These are phyloP conservation scores for Lichtheimia ramosa DNA, from an alignment of 371 early-diverging fungal species.

Conservation along the genomic window DNA sequence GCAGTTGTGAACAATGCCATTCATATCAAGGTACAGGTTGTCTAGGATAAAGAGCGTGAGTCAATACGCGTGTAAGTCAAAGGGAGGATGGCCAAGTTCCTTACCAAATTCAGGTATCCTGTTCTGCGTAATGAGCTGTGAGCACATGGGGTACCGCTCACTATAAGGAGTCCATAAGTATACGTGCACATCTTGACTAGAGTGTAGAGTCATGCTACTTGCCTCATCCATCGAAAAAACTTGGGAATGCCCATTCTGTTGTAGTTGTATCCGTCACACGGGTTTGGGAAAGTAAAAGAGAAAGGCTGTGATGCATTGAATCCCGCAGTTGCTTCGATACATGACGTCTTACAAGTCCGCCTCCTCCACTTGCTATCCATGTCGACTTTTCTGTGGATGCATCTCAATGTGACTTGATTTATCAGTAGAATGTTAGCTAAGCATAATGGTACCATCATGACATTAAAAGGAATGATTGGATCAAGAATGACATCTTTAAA, in stretches of 20 bases:
- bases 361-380: too few relatives aligned
- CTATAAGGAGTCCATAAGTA: conserved; percentile 33
- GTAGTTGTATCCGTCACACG: conserved; percentile 2
- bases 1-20: conserved; percentile 99
- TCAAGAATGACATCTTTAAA: too few relatives aligned
- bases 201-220: neutral
- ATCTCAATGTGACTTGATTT: too few relatives aligned
- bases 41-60: conserved; percentile 38
- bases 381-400: too few relatives aligned
- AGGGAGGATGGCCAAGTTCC: neutral
- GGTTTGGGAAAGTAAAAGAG: too few relatives aligned
- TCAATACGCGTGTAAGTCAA: neutral
- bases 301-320: too few relatives aligned
- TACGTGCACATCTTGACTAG: neutral
- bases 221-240: conserved; percentile 91
- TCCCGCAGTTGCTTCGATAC: too few relatives aligned
- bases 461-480: too few relatives aligned
- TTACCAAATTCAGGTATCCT: conserved; percentile 94
- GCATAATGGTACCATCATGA: too few relatives aligned
- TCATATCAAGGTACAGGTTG: conserved; percentile 99
- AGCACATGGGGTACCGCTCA: conserved; percentile 95
- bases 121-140: conserved; percentile 83
- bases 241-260: conserved; percentile 80
- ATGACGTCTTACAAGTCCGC: too few relatives aligned
- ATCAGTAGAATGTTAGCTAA: too few relatives aligned